A percentile compares a stretch with the other conserved stretches of the same genome.
Conservation (phyloP, 495 filamentous ascomycete species). For the Lichina pygmaea region DNA sequence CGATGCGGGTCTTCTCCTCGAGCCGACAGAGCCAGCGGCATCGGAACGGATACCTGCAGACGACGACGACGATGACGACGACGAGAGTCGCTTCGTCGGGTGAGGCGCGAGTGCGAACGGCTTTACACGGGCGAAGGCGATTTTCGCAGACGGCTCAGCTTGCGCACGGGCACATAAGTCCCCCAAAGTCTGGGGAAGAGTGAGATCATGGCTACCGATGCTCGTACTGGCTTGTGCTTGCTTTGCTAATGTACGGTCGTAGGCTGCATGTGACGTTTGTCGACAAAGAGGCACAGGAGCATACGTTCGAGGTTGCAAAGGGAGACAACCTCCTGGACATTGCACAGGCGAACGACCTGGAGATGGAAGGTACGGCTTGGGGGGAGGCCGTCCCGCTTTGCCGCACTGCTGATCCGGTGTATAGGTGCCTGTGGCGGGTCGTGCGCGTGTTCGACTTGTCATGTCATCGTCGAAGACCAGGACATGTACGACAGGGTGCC, state of each 20-base stretch:
- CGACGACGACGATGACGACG: no score
- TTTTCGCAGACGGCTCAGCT: conserved; percentile 37
- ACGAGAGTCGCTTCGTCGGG: no score
- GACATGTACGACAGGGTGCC: conserved; percentile 74
- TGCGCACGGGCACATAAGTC: conserved; percentile 51
- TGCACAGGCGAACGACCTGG: conserved; percentile 77
- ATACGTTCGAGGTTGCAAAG: conserved; percentile 50
- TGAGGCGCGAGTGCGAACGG: no score
- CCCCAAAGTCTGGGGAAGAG: conserved; percentile 89
- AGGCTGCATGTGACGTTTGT: conserved; percentile 82
- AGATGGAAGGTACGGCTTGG: conserved; percentile 56
- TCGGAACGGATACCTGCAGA: no score
- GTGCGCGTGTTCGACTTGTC: conserved; percentile 92
- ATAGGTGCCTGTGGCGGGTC: conserved; percentile 77
- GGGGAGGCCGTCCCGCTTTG: background rate
- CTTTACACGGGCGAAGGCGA: conserved; percentile 14
- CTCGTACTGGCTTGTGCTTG: background rate
- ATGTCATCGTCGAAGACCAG: conserved; percentile 70
- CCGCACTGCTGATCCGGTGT: background rate
- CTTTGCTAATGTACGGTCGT: background rate
- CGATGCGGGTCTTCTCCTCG: no score
- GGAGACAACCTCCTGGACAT: conserved; percentile 89
- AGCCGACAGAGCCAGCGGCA: no score
- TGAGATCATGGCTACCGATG: conserved; percentile 16
- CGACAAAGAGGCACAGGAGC: conserved; percentile 62